Base-by-base conservation (phyloP, 176 grass and related monocot species). In the Oryza longistaminata region DNA sequence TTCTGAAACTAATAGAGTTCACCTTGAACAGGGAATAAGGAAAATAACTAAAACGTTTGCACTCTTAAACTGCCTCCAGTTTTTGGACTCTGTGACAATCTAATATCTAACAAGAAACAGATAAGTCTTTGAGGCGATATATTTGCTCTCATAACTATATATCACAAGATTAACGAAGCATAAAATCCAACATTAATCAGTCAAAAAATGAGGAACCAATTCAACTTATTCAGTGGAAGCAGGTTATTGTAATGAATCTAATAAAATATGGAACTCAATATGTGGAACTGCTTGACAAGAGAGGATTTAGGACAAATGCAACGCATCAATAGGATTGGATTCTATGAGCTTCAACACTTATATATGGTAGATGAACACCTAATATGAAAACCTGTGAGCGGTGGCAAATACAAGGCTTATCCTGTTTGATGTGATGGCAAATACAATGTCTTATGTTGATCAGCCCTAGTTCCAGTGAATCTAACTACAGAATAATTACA, bases 321-420 rank as follows among this genome's bases (percentile, higher is more conserved):
- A 70, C 42, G 17, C 7, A 82, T 82, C 68, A 61, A 13, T 75
- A 70, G 15, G 86, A 82, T 87, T 27, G 46, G 15, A 73, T 60
- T 7, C 61, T 53, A 74, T 77, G 25, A 70, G 65, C 37, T 76
- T 87, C 64, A 82, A 61, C 9, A 7, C 35, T 65, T 82, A 64
- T 7, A 87, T 45, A n/a, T 87, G 25, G 37, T 2, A 9, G 45
- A 66, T 50, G 11, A 52, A 66, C 29, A 58, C n/a, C n/a, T 39
- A 2, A 67, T 22, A 87, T 67, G 70, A 19, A 82, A 76, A 40
- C 72, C 42, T 69, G 26, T 26, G 70, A 70, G 48, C 42, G 65
- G 12, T 53, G n/a, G 44, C 21, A 75, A 68, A 84, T 52, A 76
- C 34, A 39, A 83, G 75, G 44, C 22, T 53, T 26, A 10, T 17